Conservation (phyloP, 176 grass and related monocot genomes). For the Eremochloa ophiuroides region DNA sequence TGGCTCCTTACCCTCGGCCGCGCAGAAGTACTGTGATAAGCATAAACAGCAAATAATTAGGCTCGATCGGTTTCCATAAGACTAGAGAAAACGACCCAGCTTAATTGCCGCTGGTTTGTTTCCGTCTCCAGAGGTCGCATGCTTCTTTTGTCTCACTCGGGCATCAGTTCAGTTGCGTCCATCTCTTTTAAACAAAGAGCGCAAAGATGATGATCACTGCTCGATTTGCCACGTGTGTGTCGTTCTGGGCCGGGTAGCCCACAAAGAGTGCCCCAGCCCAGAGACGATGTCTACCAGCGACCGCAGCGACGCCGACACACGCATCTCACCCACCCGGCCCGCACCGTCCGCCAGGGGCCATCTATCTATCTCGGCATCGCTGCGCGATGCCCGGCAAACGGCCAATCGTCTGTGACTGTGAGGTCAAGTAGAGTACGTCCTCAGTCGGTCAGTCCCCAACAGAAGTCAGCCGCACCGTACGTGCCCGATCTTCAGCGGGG, state of each 20-base stretch:
- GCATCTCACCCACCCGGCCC: not conserved
- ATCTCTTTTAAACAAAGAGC: not conserved
- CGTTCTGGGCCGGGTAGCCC: not conserved
- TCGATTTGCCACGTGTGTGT: not conserved
- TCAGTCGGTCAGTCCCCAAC: no score
- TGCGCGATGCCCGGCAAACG: not conserved
- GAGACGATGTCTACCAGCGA: not conserved
- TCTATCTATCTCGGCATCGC: not conserved
- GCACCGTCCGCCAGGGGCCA: no score
- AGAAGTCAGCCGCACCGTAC: no score
- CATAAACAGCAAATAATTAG: not conserved
- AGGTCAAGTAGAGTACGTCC: not conserved
- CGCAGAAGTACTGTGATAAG: no score
- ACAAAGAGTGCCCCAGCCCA: not conserved
- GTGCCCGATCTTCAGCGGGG: not conserved
- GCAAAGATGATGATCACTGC: no score
- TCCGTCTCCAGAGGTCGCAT: not conserved
- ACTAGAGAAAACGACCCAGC: not conserved
- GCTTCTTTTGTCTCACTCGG: not conserved
- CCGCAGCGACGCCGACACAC: conserved; percentile 12
- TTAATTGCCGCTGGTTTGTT: not conserved
- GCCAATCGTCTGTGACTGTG: no score
- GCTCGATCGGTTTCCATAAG: not conserved
- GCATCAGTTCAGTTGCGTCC: not conserved
- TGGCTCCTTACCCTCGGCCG: no score